Conservation (phyloP, 148 eudicot species). For the Dianthus caryophyllus region DNA sequence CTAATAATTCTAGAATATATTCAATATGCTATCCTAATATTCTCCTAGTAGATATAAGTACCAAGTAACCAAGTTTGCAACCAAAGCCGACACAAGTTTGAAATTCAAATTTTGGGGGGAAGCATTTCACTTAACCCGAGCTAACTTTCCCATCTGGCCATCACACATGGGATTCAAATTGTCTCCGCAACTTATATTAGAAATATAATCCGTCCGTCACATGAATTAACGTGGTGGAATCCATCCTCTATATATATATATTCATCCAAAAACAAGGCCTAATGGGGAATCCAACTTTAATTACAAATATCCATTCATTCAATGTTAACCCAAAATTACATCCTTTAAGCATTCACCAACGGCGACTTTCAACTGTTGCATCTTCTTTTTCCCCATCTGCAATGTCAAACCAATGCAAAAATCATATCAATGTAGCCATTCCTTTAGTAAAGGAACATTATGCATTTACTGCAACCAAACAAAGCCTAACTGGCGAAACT, state of each 20-base stretch:
- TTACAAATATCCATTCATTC: not conserved
- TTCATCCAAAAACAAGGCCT: constrained; percentile 3
- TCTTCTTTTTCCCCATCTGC: constrained; percentile 63
- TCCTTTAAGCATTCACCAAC: constrained; percentile 58
- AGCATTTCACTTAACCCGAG: not conserved
- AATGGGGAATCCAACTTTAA: not conserved
- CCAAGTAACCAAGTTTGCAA: no score
- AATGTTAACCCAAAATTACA: constrained; percentile 35
- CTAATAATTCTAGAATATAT: no score
- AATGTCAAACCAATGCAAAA: constrained; percentile 8
- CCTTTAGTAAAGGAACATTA: not conserved
- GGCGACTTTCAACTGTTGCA: constrained; percentile 52
- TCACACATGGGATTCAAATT: not conserved
- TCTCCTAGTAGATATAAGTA: no score
- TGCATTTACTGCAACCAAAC: no score
- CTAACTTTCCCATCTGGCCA: not conserved
- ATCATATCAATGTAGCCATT: constrained; percentile 5
- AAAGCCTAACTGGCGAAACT: no score
- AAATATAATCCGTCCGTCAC: not conserved
- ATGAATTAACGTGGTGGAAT: not conserved
- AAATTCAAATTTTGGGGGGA: not conserved
- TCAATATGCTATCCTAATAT: no score
- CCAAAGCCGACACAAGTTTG: no score
- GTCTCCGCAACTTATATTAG: not conserved
- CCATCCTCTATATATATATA: not conserved